phyloP scores from a whole-genome alignment of 179 eudicot genomes.

The Dionaea muscipula region DNA sequence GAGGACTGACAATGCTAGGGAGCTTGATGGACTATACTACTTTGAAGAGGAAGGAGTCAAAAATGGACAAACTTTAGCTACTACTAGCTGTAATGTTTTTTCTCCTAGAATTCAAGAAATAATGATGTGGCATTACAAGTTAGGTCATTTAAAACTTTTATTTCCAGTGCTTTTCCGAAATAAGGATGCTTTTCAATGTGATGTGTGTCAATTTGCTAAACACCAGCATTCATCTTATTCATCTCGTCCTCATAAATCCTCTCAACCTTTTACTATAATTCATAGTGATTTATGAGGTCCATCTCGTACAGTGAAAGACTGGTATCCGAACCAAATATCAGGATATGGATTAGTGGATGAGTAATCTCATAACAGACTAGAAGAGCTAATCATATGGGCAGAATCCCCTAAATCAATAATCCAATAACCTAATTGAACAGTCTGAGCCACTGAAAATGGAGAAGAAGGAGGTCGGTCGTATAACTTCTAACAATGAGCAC shows the following conservation, averaged over 20 bases:
- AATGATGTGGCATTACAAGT: slow-evolving; percentile 1
- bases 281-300: slow-evolving; percentile 7
- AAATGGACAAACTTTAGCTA: neutral
- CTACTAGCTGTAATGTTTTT: neutral
- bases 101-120: neutral
- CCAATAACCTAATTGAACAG: too few relatives aligned
- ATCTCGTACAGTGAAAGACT: neutral
- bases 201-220: slow-evolving; percentile 3
- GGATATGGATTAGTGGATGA: too few relatives aligned
- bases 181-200: neutral
- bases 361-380: too few relatives aligned
- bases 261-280: slow-evolving; percentile 1
- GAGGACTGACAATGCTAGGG: too few relatives aligned
- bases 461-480: too few relatives aligned
- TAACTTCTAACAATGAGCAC: too few relatives aligned
- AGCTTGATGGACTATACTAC: neutral
- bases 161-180: neutral
- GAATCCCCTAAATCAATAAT: too few relatives aligned
- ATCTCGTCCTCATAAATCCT: neutral
- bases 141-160: slow-evolving; percentile 2
- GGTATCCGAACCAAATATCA: too few relatives aligned
- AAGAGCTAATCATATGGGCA: too few relatives aligned
- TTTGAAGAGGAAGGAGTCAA: neutral
- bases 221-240: neutral
- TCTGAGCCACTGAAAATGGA: too few relatives aligned